A percentile compares a stretch with the other conserved stretches of the same genome.
Evolutionary conservation across 768 basidiomycete genomes (phyloP).

Genomic region (Nevesoporus exiguus): DNA sequence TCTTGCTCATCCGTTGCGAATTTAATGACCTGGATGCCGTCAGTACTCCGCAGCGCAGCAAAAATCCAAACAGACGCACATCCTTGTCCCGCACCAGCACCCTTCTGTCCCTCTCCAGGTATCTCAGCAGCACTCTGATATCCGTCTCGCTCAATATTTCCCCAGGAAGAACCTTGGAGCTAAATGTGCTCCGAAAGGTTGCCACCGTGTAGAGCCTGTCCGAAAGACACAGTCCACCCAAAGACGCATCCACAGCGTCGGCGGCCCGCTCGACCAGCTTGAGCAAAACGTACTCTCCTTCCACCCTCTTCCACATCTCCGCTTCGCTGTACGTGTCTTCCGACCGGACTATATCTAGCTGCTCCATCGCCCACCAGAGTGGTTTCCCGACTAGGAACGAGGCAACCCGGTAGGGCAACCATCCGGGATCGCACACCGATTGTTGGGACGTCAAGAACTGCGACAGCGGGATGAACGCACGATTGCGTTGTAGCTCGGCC

Average conservation of each 20-base stretch:
- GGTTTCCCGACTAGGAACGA: constrained; percentile 73
- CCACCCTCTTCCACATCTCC: constrained; percentile 52
- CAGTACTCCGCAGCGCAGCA: neutral
- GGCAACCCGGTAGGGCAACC: constrained; percentile 66
- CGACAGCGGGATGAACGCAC: constrained; percentile 44
- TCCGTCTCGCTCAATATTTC: constrained; percentile 59
- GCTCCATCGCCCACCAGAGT: constrained; percentile 84
- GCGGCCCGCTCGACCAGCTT: constrained; percentile 64
- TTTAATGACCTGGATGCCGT: constrained; percentile 68
- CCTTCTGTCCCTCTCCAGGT: constrained; percentile 71
- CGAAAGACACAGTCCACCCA: constrained; percentile 43
- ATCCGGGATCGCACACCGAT: constrained; percentile 67
- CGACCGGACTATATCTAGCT: constrained; percentile 62
- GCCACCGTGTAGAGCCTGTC: constrained; percentile 62
- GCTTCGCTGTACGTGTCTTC: constrained; percentile 51
- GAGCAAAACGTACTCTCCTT: constrained; percentile 72
- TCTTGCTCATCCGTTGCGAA: constrained; percentile 46
- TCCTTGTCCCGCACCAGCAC: constrained; percentile 63
- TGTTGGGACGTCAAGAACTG: constrained; percentile 54
- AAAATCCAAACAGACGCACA: constrained; percentile 39
- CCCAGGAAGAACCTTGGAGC: constrained; percentile 37
- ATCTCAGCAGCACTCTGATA: constrained; percentile 66
- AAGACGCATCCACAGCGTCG: constrained; percentile 46
- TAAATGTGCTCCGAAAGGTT: constrained; percentile 61
- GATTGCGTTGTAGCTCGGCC: constrained; percentile 56